Evolutionary conservation across 2,329 filamentous ascomycete genomes (phyloP).

Genomic region (Colletotrichum sp.): DNA sequence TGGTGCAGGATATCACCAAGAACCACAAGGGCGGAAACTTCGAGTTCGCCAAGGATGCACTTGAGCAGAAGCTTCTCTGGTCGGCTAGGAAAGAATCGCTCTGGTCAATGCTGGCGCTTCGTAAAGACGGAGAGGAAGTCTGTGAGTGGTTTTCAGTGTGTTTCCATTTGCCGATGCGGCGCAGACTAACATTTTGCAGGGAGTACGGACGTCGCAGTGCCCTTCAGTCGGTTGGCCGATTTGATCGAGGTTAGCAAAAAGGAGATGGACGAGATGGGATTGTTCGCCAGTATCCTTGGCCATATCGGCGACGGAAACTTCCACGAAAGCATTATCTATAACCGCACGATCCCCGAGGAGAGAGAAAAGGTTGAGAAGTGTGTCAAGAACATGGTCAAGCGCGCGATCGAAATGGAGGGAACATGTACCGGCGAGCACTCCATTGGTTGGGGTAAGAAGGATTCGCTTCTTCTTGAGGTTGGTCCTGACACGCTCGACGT

Average conservation of each 20-base stretch:
- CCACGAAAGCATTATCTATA: slow-evolving; percentile 91
- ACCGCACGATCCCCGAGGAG: slow-evolving; percentile 72
- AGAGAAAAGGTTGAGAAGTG: slow-evolving; percentile 78
- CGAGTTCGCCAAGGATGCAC: slow-evolving; percentile 75
- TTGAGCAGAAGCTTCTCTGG: slow-evolving; percentile 80
- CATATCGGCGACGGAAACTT: slow-evolving; percentile 96
- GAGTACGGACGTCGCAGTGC: slow-evolving; percentile 86
- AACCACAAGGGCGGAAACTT: slow-evolving; percentile 69
- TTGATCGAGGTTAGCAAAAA: slow-evolving; percentile 86
- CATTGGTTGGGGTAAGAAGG: slow-evolving; percentile 86
- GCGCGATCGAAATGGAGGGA: slow-evolving; percentile 93
- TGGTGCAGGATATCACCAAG: slow-evolving; percentile 72
- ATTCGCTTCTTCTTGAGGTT: slow-evolving; percentile 78
- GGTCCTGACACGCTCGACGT: slow-evolving; percentile 80
- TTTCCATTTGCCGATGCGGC: neutral
- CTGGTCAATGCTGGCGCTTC: slow-evolving; percentile 81
- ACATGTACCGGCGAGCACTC: slow-evolving; percentile 92
- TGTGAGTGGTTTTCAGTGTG: slow-evolving; percentile 55
- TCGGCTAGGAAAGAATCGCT: slow-evolving; percentile 81
- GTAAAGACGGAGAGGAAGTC: slow-evolving; percentile 70
- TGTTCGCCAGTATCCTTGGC: slow-evolving; percentile 87
- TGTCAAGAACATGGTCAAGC: slow-evolving; percentile 87
- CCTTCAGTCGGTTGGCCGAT: slow-evolving; percentile 75
- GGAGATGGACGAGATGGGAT: slow-evolving; percentile 82
- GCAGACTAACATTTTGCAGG: slow-evolving; percentile 40